Evolutionary conservation across 179 eudicot genomes (phyloP).

Genomic region (Carnegiea gigantea): DNA sequence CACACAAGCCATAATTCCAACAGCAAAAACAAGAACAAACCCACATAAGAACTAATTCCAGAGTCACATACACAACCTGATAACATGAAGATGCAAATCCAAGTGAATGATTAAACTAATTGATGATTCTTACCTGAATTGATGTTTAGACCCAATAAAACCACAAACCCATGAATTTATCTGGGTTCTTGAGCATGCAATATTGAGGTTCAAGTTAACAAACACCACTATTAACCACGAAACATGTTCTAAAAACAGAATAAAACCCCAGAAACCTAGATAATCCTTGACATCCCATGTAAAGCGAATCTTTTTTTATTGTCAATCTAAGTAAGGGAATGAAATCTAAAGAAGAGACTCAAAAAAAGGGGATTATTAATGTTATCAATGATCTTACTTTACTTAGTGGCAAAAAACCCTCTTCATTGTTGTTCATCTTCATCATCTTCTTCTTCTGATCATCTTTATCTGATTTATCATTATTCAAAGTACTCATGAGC

Average conservation of each 20-base stretch:
- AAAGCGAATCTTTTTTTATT: constrained; percentile 4
- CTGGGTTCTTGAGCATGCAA: constrained; percentile 27
- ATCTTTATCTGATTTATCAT: constrained; percentile 3
- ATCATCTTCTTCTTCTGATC: constrained; percentile 7
- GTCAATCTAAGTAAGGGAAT: neutral
- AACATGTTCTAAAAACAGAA: constrained; percentile 28
- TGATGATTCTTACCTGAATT: constrained; percentile 5
- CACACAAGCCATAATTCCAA: constrained; percentile 10
- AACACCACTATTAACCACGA: constrained; percentile 11
- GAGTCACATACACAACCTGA: constrained; percentile 15
- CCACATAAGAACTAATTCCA: constrained; percentile 17
- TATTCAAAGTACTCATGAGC: constrained; percentile 11
- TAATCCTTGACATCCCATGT: constrained; percentile 24
- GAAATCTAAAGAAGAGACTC: constrained; percentile 6
- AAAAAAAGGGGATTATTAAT: neutral
- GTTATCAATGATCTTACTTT: constrained; percentile 25
- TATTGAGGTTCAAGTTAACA: constrained; percentile 24
- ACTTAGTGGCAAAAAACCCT: constrained; percentile 19
- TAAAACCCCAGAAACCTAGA: constrained; percentile 20
- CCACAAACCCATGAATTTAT: constrained; percentile 15
- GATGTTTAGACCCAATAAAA: constrained; percentile 12
- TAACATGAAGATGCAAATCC: constrained; percentile 13
- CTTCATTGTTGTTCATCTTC: constrained; percentile 10
- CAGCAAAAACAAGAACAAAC: constrained; percentile 7
- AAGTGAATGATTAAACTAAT: constrained; percentile 1